Percentiles rank a stretch among this genome's conserved stretches.
Conservation (phyloP, 2,329 filamentous ascomycete species). For the Monilinia fructicola region DNA sequence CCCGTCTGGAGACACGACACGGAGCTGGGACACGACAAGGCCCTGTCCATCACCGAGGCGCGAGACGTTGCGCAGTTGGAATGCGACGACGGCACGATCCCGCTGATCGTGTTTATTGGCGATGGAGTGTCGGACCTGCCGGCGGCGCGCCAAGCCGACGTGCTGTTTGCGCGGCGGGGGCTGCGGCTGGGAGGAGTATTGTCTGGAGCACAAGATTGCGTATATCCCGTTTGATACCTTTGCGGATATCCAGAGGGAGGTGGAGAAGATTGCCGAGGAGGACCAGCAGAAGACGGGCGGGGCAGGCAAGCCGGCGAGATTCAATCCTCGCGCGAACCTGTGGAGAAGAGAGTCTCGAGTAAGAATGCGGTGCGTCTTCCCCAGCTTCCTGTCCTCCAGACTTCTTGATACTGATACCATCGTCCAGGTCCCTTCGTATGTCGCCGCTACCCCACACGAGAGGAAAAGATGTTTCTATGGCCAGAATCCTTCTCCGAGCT, state of each 20-base stretch:
- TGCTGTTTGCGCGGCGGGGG: conserved; percentile 66
- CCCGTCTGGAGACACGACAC: conserved; percentile 66
- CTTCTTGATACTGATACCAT: conserved; percentile 2
- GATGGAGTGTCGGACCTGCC: conserved; percentile 68
- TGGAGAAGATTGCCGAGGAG: conserved; percentile 56
- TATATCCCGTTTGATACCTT: conserved; percentile 66
- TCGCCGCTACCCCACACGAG: conserved; percentile 53
- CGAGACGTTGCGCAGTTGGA: conserved; percentile 53
- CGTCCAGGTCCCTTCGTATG: conserved; percentile 46
- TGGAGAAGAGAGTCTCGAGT: conserved; percentile 64
- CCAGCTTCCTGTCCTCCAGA: not conserved
- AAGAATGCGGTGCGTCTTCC: conserved; percentile 47
- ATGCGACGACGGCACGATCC: conserved; percentile 60
- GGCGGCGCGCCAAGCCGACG: conserved; percentile 64
- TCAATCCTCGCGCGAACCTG: conserved; percentile 68
- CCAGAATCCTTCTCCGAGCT: conserved; percentile 55
- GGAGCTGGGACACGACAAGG: conserved; percentile 67
- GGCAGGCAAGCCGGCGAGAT: conserved; percentile 56
- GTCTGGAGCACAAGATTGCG: conserved; percentile 58
- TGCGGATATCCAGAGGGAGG: conserved; percentile 61
- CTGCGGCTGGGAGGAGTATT: conserved; percentile 65
- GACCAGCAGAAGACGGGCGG: conserved; percentile 62
- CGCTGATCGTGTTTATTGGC: conserved; percentile 68
- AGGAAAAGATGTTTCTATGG: conserved; percentile 64
- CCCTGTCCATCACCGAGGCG: conserved; percentile 61